These are phyloP conservation scores for Bonia amplexicaulis DNA, from an alignment of 176 grass and related monocot species.

Conservation along the genomic window DNA sequence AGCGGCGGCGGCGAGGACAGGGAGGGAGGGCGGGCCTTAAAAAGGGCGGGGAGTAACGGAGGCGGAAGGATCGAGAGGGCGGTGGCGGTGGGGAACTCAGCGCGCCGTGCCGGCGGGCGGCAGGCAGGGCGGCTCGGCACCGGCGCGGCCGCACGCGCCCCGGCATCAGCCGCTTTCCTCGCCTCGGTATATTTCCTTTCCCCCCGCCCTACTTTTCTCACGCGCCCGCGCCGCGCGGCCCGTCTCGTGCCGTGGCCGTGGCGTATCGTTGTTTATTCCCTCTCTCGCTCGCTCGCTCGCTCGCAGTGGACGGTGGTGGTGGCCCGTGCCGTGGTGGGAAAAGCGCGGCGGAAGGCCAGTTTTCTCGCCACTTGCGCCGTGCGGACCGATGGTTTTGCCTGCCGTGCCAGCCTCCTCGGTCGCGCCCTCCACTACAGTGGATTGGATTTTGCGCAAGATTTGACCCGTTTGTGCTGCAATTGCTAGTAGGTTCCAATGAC, in stretches of 20 bases:
- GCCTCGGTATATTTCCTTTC: not conserved
- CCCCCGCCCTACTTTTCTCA: not conserved
- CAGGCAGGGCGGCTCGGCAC: constrained; percentile 14
- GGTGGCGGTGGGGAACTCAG: constrained; percentile 8
- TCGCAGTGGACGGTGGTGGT: not conserved
- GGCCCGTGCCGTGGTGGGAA: not conserved
- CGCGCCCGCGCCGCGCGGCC: not conserved
- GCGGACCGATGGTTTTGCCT: not conserved
- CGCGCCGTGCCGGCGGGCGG: not conserved
- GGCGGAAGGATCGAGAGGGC: constrained; percentile 7
- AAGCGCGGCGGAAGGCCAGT: not conserved
- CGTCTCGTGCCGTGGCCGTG: not conserved
- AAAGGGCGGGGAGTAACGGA: not conserved
- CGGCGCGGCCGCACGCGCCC: constrained; percentile 11
- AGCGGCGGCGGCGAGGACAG: not conserved
- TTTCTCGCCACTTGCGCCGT: constrained; percentile 27
- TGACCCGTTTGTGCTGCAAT: too few species aligned
- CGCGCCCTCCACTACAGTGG: too few species aligned
- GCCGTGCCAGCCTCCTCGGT: not conserved
- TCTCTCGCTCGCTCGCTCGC: not conserved
- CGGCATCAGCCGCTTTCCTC: constrained; percentile 36
- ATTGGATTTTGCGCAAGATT: too few species aligned
- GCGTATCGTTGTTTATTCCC: not conserved
- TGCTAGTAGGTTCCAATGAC: too few species aligned
- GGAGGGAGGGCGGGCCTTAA: not conserved